These are phyloP conservation scores for Penicillium fimorum DNA, from an alignment of 495 filamentous ascomycete genomes.

Conservation along the genomic window DNA sequence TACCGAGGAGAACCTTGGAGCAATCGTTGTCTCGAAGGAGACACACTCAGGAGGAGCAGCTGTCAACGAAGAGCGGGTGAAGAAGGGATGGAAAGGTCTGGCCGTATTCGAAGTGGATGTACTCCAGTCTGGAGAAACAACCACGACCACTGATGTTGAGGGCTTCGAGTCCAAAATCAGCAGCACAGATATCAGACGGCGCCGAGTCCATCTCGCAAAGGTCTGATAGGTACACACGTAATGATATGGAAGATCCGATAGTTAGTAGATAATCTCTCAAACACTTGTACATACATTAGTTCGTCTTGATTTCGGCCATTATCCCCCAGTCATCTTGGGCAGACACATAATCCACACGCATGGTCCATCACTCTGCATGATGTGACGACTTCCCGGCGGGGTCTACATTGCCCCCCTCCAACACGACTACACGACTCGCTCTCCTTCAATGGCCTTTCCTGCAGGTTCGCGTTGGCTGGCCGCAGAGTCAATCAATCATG, in stretches of 20 bases:
- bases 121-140: constrained; percentile 62
- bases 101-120: constrained; percentile 93
- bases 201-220: constrained; percentile 42
- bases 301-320: constrained; percentile 23
- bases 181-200: constrained; percentile 71
- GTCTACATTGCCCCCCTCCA: constrained; percentile 24
- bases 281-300: constrained; percentile 13
- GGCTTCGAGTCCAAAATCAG: constrained; percentile 82
- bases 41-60: constrained; percentile 78
- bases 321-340: constrained; percentile 18
- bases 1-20: constrained; percentile 73
- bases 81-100: constrained; percentile 73
- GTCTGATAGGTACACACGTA: constrained; percentile 19
- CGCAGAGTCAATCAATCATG: constrained; percentile 45
- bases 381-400: constrained; percentile 30
- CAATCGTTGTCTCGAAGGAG: constrained; percentile 85
- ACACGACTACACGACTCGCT: constrained; percentile 22
- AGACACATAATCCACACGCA: constrained; percentile 18
- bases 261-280: constrained; percentile 13
- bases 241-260: constrained; percentile 10
- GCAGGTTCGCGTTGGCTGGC: constrained; percentile 42
- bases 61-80: constrained; percentile 75
- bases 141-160: constrained; percentile 41
- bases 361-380: constrained; percentile 31
- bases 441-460: constrained; percentile 20